Evolutionary conservation across 2,329 filamentous ascomycete species (phyloP), one percentile per base, ranked within the genome.

Genomic region (Fusarium nematophilum): DNA sequence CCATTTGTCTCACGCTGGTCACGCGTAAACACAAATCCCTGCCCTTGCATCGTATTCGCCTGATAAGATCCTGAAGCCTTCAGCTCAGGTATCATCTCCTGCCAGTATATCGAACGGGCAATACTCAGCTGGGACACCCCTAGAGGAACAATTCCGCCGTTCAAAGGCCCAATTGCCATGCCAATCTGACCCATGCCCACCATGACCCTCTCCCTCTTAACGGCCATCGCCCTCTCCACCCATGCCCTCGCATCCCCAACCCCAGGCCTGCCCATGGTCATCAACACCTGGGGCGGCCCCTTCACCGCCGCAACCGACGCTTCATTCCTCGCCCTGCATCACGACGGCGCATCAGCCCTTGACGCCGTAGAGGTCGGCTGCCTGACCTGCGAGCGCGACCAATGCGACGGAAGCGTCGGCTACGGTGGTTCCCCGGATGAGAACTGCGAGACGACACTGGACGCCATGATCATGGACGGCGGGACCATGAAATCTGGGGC

Each of bases 381-480:
- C 70, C 66, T 76, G 17, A 76, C 81, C 2, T 86, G 83, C 70
- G 82, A 86, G 66, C 69, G 68, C 52, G 76, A 78, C 43, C 83
- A 81, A 58, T 86, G 83, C 72, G 83, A 85, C 65, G 78, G 79
- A 42, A 83, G 77, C 30, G 83, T 86, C 30, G 83, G 83, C 45
- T 84, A 74, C 62, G 83, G 83, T 48, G 83, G 83, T 7, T 84
- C 82, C 3, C 82, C 83, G 0, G 82, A 84, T 58, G 83, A 86
- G 67, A 69, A 72, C 26, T 86, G 83, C 72, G 83, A 85, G 72
- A 85, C 83, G 3, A 85, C 83, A 1, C 80, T 86, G 11, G 83
- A 86, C 70, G 83, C 83, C n/a, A 77, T 86, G 75, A 78, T 86
- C 69, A 85, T 85, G 78, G 83, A 86, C 66, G 83, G 83, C 23